phyloP scores from a whole-genome alignment of 1,139 yeast genomes.

The Scheffersomyces cryptocercus region DNA sequence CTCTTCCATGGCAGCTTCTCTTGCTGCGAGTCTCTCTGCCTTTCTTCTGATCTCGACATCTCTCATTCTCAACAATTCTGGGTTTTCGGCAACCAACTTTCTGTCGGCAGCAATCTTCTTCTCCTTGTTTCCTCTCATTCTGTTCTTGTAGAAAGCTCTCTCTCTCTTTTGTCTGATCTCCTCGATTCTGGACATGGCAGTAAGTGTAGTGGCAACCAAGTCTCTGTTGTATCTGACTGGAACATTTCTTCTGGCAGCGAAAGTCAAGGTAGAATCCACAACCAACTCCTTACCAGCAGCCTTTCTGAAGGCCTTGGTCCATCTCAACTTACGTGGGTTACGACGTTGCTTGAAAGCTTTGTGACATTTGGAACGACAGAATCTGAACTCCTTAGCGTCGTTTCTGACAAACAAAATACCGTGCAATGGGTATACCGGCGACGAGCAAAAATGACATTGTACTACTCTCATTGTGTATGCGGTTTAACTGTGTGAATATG shows the following conservation, averaged over 20 bases:
- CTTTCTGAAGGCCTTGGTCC: slow-evolving; percentile 99
- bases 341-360: slow-evolving; percentile 97
- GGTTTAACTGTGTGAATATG: background rate
- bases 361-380: slow-evolving; percentile 98
- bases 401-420: slow-evolving; percentile 98
- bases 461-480: slow-evolving; percentile 74
- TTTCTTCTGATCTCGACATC: slow-evolving; percentile 87
- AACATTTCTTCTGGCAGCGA: slow-evolving; percentile 95
- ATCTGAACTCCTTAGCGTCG: slow-evolving; percentile 95
- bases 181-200: slow-evolving; percentile 94
- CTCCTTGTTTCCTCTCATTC: slow-evolving; percentile 98
- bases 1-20: slow-evolving; percentile 50
- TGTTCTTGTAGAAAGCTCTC: slow-evolving; percentile 97
- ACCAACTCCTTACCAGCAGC: slow-evolving; percentile 99
- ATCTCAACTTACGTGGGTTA: slow-evolving; percentile 95
- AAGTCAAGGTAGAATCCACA: slow-evolving; percentile 93
- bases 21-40: slow-evolving; percentile 69
- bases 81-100: slow-evolving; percentile 84
- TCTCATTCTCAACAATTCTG: slow-evolving; percentile 86
- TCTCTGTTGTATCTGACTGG: slow-evolving; percentile 98
- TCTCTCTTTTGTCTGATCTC: slow-evolving; percentile 96
- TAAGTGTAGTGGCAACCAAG: slow-evolving; percentile 87
- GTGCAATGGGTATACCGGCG: slow-evolving; percentile 96
- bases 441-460: slow-evolving; percentile 95
- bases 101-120: slow-evolving; percentile 81